Evolutionary conservation across 1,284 basidiomycete species (phyloP), one percentile per base, ranked within the genome.

Genomic region (Pseudomicrostroma phylloplanum): DNA sequence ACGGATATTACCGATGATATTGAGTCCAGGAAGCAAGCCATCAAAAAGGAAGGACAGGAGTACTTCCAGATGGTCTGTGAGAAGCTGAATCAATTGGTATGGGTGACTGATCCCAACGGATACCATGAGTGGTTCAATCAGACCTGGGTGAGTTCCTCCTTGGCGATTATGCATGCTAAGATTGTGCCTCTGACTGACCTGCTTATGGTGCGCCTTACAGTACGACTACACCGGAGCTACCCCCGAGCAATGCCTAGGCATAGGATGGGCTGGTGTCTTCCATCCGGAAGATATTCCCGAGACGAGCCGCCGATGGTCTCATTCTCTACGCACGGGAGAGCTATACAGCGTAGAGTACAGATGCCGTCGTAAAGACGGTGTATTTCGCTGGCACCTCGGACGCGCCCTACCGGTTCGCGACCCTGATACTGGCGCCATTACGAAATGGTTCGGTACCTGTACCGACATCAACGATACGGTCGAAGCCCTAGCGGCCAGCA

Each of bases 271-370:
- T 56, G 69, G 66, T 15, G 67, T 71, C 12, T 78, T 80, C 68
- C 78, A 79, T 57, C 67, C 70, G 58, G 79, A 80, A 36, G 79
- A 80, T 58, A 78, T 80, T 76, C 67, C 70, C 1, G 67, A 69
- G 41, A 65, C 70, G 17, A 64, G 70, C 42, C 62, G 63, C 19
- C 67, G 71, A 4, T 80, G 79, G 79, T 67, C 67, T 1, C 73
- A 78, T 43, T 79, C 75, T 4, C 68, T 80, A 56, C 74, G 76
- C 43, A 80, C 78, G 0, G 79, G 79, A 25, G 78, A 80, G 26
- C 73, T 73, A 0, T 80, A 80, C 62, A 68, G 70, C 51, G 70
- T 72, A 59, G 79, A 79, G 62, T 80, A 80, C 63, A 72, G 80
- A 6, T 67, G 70, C 65, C 60, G 66, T 49, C 62, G 69, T 40